These are phyloP conservation scores for Nicotiana knightiana DNA, from an alignment of 257 asterid species.

Conservation along the genomic window DNA sequence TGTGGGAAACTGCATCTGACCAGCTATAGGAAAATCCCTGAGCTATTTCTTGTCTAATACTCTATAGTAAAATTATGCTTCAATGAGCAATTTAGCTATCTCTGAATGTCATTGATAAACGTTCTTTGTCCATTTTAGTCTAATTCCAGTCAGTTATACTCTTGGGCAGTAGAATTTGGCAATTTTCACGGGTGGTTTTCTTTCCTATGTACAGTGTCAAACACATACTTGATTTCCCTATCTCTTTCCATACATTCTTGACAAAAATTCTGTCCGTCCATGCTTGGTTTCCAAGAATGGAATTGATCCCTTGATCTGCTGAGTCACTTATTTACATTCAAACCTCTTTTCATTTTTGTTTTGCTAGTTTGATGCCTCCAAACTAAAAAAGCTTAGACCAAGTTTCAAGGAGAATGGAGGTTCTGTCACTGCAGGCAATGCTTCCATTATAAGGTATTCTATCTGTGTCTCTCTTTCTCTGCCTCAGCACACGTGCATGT, in stretches of 20 bases:
- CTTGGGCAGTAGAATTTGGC: background rate
- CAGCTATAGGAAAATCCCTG: background rate
- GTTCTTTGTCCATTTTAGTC: background rate
- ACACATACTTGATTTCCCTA: background rate
- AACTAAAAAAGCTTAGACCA: constrained; percentile 74
- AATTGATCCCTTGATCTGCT: background rate
- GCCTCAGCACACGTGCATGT: background rate
- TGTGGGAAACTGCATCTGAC: background rate
- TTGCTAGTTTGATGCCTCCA: constrained; percentile 76
- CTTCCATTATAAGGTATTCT: constrained; percentile 83
- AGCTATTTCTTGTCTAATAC: background rate
- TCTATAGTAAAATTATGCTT: background rate
- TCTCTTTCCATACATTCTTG: background rate
- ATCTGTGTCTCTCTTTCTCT: constrained; percentile 15
- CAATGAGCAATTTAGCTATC: background rate
- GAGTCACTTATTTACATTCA: background rate
- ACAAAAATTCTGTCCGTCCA: background rate
- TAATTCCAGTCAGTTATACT: background rate
- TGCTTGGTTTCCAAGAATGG: background rate
- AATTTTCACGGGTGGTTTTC: background rate
- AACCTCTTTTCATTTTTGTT: constrained; percentile 5
- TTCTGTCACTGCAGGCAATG: constrained; percentile 96
- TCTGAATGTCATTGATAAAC: background rate
- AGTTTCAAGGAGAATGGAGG: constrained; percentile 85
- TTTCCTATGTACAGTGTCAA: background rate